These are phyloP conservation scores for Eruca vesicaria DNA, from an alignment of 441 rosid species.

Conservation along the genomic window DNA sequence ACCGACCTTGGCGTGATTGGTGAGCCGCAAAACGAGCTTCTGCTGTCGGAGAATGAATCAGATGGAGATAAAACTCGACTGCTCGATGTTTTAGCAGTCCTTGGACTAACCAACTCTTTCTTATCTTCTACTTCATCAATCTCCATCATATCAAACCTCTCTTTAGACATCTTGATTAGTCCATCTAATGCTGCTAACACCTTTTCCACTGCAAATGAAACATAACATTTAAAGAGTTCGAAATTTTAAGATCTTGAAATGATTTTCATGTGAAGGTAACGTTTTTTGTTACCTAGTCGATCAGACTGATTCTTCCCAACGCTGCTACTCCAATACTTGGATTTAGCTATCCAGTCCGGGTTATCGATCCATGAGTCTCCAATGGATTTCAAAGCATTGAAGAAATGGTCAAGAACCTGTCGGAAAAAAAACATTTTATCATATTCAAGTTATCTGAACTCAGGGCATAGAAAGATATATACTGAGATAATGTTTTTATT, in stretches of 20 bases:
- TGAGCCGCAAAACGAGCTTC: conserved; percentile 47
- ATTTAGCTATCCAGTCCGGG: conserved; percentile 55
- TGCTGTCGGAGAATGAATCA: conserved; percentile 44
- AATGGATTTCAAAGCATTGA: conserved; percentile 53
- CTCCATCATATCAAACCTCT: conserved; percentile 63
- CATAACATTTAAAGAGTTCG: neutral
- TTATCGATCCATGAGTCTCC: conserved; percentile 68
- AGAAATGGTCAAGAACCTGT: conserved; percentile 62
- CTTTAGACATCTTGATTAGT: conserved; percentile 57
- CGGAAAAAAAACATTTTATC: conserved; percentile 8
- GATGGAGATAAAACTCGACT: conserved; percentile 33
- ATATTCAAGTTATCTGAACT: neutral
- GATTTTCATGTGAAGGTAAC: neutral
- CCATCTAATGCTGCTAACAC: conserved; percentile 61
- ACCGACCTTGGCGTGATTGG: conserved; percentile 85
- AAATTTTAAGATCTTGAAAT: neutral
- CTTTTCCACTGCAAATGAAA: conserved; percentile 50
- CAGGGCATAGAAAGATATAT: neutral
- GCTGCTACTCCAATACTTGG: conserved; percentile 37
- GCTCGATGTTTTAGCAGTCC: conserved; percentile 24
- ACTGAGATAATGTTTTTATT: neutral
- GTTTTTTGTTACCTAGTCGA: conserved; percentile 47
- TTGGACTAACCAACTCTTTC: conserved; percentile 31
- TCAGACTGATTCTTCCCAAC: conserved; percentile 45
- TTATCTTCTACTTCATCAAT: conserved; percentile 53